These are phyloP conservation scores for Cornus florida DNA, from an alignment of 148 eudicot species.

Conservation along the genomic window DNA sequence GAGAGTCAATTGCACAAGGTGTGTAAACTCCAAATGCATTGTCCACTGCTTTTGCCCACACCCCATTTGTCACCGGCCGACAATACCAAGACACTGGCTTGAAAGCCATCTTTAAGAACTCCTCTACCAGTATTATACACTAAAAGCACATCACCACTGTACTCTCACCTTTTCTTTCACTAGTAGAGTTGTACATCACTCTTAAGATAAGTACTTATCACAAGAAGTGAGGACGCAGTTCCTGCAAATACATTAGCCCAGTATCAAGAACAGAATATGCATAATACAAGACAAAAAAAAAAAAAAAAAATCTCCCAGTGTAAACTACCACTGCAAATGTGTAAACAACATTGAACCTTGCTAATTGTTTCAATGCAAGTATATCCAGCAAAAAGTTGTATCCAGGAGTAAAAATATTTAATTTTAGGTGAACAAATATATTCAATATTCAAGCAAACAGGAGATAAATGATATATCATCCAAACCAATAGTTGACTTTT, in stretches of 20 bases:
- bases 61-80: slow-evolving; percentile 80
- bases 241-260: background rate
- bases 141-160: slow-evolving; percentile 1
- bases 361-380: background rate
- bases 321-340: background rate
- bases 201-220: background rate
- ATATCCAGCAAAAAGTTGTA: background rate
- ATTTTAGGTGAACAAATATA: no score
- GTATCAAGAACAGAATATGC: background rate
- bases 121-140: background rate
- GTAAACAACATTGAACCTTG: background rate
- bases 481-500: no score
- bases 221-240: background rate
- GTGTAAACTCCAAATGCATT: slow-evolving; percentile 91
- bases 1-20: slow-evolving; percentile 75
- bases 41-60: slow-evolving; percentile 72
- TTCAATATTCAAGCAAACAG: no score
- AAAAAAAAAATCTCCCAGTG: background rate
- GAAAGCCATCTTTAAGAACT: slow-evolving; percentile 52
- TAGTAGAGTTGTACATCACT: background rate
- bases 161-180: background rate
- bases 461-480: no score
- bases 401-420: background rate
- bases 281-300: no score
- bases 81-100: slow-evolving; percentile 89